A percentile compares a stretch with the other conserved stretches of the same genome.
phyloP scores from a whole-genome alignment of 148 eudicot species.

The Vaccinium vitisidaea region DNA sequence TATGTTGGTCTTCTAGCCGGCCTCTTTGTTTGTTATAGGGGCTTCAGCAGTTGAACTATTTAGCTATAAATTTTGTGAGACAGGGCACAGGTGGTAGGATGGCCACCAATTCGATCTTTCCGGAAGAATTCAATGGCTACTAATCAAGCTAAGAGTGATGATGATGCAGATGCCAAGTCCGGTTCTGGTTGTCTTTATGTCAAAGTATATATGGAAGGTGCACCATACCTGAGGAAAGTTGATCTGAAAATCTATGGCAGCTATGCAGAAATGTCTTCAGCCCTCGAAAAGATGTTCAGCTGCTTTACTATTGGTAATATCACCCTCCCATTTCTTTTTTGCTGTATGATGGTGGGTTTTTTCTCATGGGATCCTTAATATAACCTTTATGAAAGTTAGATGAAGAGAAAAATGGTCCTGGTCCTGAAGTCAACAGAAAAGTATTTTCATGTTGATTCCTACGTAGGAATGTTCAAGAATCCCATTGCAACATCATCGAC shows the following conservation, averaged over 20 bases:
- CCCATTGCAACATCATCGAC: not conserved
- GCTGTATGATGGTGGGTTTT: not conserved
- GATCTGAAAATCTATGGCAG: constrained; percentile 44
- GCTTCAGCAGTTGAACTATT: not conserved
- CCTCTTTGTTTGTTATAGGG: not conserved
- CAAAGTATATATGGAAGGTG: constrained; percentile 74
- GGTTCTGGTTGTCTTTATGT: constrained; percentile 48
- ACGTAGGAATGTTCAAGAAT: not conserved
- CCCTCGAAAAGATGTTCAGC: constrained; percentile 68
- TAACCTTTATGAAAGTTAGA: not conserved
- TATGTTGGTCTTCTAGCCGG: not conserved
- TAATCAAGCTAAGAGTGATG: constrained; percentile 33
- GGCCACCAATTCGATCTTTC: constrained; percentile 74
- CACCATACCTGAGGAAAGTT: constrained; percentile 69
- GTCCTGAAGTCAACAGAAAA: not conserved
- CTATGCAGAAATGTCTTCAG: constrained; percentile 50
- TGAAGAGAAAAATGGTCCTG: not conserved
- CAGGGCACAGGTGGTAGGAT: constrained; percentile 69
- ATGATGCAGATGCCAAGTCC: constrained; percentile 28
- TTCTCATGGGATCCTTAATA: not conserved
- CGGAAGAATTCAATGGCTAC: constrained; percentile 56
- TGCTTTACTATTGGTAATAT: constrained; percentile 56
- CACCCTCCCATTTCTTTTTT: not conserved
- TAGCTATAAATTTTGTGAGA: not conserved
- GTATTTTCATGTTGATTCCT: not conserved